Percentiles rank a stretch among this genome's conserved stretches.
Evolutionary conservation across 106 monocot species (phyloP).

Genomic region (Dactylorhiza incarnata): DNA sequence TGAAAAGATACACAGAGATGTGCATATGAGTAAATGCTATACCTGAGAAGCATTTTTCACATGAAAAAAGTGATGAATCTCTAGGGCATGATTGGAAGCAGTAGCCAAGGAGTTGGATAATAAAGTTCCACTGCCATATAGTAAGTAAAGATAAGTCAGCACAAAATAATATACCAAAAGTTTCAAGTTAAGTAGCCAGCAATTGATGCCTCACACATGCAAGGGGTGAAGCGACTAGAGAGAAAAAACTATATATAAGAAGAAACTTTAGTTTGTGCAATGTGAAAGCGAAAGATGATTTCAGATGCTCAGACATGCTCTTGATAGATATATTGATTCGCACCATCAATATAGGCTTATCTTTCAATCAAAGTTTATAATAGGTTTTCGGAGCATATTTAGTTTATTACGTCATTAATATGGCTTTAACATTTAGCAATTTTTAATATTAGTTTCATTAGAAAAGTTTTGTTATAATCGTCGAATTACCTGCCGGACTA

Average conservation of each 20-base stretch:
- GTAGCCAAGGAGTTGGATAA: background rate
- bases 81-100: background rate
- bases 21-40: background rate
- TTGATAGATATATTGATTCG: too few species aligned
- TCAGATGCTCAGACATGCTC: too few species aligned
- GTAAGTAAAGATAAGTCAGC: background rate
- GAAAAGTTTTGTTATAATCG: too few species aligned
- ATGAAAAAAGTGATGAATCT: background rate
- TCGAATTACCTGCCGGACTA: too few species aligned
- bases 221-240: background rate
- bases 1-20: background rate
- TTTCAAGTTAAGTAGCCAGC: background rate
- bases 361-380: too few species aligned
- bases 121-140: background rate
- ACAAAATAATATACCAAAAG: background rate
- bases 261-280: background rate
- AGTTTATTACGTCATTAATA: too few species aligned
- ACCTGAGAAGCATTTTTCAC: conserved; percentile 7
- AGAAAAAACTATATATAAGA: background rate
- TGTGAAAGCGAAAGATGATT: background rate
- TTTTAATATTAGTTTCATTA: too few species aligned
- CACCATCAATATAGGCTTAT: too few species aligned
- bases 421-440: too few species aligned
- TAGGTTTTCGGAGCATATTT: too few species aligned
- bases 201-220: background rate